These are phyloP conservation scores for Pouteria glomerata DNA, from an alignment of 148 eudicot genomes.

Conservation along the genomic window DNA sequence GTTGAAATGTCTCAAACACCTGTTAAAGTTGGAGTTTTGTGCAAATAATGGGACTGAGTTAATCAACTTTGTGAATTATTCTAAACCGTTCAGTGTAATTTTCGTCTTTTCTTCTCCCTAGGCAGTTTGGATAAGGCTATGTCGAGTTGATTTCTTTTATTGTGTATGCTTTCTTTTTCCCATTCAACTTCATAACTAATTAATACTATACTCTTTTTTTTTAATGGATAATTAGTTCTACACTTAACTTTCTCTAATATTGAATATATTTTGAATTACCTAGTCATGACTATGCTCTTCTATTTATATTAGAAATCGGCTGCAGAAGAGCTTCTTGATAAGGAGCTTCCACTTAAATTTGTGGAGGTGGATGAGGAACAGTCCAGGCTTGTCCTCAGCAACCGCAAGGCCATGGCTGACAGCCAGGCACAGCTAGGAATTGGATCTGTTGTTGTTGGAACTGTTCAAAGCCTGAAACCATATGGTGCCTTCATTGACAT, in stretches of 20 bases:
- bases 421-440: slow-evolving; percentile 95
- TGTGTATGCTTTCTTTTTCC: not conserved
- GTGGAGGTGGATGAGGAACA: slow-evolving; percentile 97
- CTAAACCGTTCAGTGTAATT: not conserved
- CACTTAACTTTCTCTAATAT: not conserved
- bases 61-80: not conserved
- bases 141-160: not conserved
- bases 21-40: no score
- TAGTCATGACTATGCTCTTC: not conserved
- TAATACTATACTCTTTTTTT: no score
- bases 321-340: slow-evolving; percentile 79
- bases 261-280: not conserved
- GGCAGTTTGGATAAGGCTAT: not conserved
- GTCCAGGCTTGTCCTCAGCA: slow-evolving; percentile 73
- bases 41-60: not conserved
- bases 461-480: slow-evolving; percentile 92
- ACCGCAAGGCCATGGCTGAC: slow-evolving; percentile 95
- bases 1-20: no score
- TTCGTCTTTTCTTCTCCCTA: not conserved
- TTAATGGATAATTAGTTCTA: no score
- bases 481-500: slow-evolving; percentile 98
- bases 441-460: slow-evolving; percentile 88
- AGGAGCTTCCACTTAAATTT: slow-evolving; percentile 84
- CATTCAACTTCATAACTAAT: not conserved
- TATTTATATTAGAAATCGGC: slow-evolving; percentile 47